Conservation (phyloP, 768 basidiomycete species). For the Lentinula guzmanii region DNA sequence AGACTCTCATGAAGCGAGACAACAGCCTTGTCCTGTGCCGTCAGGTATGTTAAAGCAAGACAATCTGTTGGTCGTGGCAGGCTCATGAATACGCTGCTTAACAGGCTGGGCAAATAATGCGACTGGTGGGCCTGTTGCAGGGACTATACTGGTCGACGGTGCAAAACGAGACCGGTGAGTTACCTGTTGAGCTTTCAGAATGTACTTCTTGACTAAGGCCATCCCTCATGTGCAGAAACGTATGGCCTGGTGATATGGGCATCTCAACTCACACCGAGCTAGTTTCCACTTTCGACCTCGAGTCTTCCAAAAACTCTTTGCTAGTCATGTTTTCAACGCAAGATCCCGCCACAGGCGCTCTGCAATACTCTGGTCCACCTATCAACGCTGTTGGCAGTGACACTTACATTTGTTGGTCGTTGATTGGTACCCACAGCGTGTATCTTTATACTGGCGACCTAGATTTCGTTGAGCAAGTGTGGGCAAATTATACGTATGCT, state of each 20-base stretch:
- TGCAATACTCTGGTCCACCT: slow-evolving; percentile 38
- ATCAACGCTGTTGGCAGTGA: slow-evolving; percentile 30
- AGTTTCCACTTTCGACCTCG: slow-evolving; percentile 26
- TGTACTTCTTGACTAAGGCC: too few relatives aligned
- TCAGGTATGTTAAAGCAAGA: slow-evolving; percentile 8
- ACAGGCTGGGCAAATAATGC: slow-evolving; percentile 45
- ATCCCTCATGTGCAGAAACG: slow-evolving; percentile 11
- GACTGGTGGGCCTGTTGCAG: slow-evolving; percentile 37
- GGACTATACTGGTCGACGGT: slow-evolving; percentile 49
- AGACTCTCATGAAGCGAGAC: slow-evolving; percentile 26
- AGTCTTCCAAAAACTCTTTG: slow-evolving; percentile 38
- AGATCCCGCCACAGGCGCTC: slow-evolving; percentile 36
- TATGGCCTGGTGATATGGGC: slow-evolving; percentile 33
- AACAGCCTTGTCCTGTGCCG: slow-evolving; percentile 22
- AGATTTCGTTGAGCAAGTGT: slow-evolving; percentile 33
- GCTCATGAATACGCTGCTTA: neutral
- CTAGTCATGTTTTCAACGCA: slow-evolving; percentile 44
- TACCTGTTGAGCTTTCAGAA: neutral
- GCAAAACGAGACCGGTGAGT: slow-evolving; percentile 44
- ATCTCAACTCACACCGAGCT: slow-evolving; percentile 33
- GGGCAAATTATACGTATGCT: slow-evolving; percentile 26
- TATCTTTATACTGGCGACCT: slow-evolving; percentile 43
- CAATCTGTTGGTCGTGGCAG: neutral
- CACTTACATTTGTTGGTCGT: slow-evolving; percentile 46
- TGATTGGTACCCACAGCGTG: slow-evolving; percentile 36